Conservation (phyloP, 2,329 filamentous ascomycete species). For the Cladosporium sp. region DNA sequence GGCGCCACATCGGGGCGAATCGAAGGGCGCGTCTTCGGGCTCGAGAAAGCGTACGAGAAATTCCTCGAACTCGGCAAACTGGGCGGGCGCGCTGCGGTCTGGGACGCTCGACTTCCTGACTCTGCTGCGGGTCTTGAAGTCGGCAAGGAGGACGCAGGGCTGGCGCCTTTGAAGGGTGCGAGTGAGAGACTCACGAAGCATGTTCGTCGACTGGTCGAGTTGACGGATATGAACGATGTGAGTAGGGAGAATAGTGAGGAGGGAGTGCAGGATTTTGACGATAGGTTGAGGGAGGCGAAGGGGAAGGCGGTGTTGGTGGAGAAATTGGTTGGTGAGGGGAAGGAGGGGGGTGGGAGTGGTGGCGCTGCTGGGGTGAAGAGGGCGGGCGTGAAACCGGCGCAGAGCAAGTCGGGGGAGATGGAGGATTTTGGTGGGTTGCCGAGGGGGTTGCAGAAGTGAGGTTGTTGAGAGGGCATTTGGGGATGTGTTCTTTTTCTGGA, state of each 20-base stretch:
- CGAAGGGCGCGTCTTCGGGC: constrained; percentile 85
- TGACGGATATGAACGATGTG: constrained; percentile 74
- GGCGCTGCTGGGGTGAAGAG: constrained; percentile 16
- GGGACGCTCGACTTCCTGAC: constrained; percentile 65
- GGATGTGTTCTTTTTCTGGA: not conserved
- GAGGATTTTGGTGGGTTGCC: constrained; percentile 34
- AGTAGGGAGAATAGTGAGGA: constrained; percentile 82
- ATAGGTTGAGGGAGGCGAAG: constrained; percentile 75
- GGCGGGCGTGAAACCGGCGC: constrained; percentile 19
- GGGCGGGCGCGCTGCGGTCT: constrained; percentile 75
- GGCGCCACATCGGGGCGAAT: constrained; percentile 73
- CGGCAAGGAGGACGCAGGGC: not conserved
- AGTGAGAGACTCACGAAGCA: constrained; percentile 73
- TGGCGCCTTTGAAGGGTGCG: not conserved
- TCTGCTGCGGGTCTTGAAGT: not conserved
- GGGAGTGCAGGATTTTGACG: constrained; percentile 85
- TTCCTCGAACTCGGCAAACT: constrained; percentile 76
- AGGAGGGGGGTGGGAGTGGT: constrained; percentile 25
- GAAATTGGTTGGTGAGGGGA: constrained; percentile 59
- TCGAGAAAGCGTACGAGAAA: constrained; percentile 92
- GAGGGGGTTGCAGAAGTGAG: constrained; percentile 5
- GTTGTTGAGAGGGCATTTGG: not conserved
- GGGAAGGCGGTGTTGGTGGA: constrained; percentile 85
- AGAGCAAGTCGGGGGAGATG: constrained; percentile 28
- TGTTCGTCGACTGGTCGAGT: constrained; percentile 66